Base-by-base conservation (phyloP, 2,329 filamentous ascomycete genomes). In the Penicillium corylophilum region DNA sequence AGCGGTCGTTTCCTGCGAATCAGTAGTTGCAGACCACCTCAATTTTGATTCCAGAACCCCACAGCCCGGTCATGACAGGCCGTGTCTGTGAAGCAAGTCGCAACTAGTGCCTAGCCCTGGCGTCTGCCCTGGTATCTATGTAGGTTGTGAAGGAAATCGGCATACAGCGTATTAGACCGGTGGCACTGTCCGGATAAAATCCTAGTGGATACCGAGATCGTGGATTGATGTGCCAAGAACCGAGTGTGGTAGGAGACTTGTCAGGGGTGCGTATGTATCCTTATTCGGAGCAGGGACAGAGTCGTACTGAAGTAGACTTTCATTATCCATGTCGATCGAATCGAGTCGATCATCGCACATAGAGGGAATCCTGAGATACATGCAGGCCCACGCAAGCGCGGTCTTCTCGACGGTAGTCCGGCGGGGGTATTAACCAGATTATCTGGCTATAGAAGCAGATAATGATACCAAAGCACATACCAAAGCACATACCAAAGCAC, bases 151-250 rank as follows among this genome's bases (percentile, higher is more conserved):
- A 20, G n/a, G 7, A 10, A 23, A 36, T 22, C 22, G 33, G 7
- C 9, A 43, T 29, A 29, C 8, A 5, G 9, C n/a, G 16, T 7
- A 44, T 39, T 28, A 3, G 7, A 3, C 29, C 13, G 13, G 6
- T 23, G 23, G 8, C 7, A 20, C 1, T 4, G 13, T 16, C 40
- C 5, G 31, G 29, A 24, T 24, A 5, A 2, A 20, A 36, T 33
- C 36, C 28, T 36, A 44, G 36, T 35, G 29, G 23, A 28, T 46
- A 38, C 43, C 33, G 24, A 38, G 16, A 28, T 51, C 10, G 22
- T 54, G 38, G 42, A 8, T n/a, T 49, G 47, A 46, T 39, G 45
- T 52, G 42, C 43, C 45, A 44, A 48, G 39, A 16, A 20, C 45
- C 18, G 24, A 18, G 41, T 46, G 18, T 5, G 26, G 54, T 10